Base-by-base conservation (phyloP, 257 asterid genomes). In the Solanum ossicruentum region DNA sequence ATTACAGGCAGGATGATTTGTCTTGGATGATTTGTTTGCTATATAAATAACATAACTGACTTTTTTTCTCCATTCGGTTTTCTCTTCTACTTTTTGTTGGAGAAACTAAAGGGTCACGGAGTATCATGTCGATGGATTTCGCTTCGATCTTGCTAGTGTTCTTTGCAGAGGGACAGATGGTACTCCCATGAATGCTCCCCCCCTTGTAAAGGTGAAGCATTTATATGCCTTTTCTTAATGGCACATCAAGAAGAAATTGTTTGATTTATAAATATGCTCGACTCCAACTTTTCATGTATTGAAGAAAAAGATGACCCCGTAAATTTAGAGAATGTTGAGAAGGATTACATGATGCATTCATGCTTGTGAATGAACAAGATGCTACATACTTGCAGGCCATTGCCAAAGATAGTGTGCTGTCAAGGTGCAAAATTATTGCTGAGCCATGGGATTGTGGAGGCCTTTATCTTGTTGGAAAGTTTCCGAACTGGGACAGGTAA, bases 401-500 rank as follows among this genome's bases (percentile, higher is more conserved):
- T 82, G 98, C 98, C 84, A 96, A 93, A 90, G 99, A 97, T 81
- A 89, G 83, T 73, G 84, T 97, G 88, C 91, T 97, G n/a, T 94
- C 98, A 58, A 94, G 98, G 88, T 96, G 97, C 84, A 97, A 97
- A 90, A 90, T 95, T 85, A 95, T 97, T 86, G 93, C 98, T 36
- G 99, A 97, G 88, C 98, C 99, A 86, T 97, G 99, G 98, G 98
- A 95, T 86, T 97, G 99, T 88, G 98, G 98, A 87, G 99, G 97
- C 39, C 94, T 97, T 69, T 97, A 97, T 91, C 98, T 97, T 84
- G 99, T 97, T 41, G 99, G 99, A 83, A 91, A 90, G 81, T 97
- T 97, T 91, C 99, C 99, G 7, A 97, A 97, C 88, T 97, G 99
- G 99, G 99, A 97, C 85, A 86, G 99, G 99, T 97, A 95, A 89